Conservation (phyloP, 495 filamentous ascomycete species). For the Penicillium canariense region DNA sequence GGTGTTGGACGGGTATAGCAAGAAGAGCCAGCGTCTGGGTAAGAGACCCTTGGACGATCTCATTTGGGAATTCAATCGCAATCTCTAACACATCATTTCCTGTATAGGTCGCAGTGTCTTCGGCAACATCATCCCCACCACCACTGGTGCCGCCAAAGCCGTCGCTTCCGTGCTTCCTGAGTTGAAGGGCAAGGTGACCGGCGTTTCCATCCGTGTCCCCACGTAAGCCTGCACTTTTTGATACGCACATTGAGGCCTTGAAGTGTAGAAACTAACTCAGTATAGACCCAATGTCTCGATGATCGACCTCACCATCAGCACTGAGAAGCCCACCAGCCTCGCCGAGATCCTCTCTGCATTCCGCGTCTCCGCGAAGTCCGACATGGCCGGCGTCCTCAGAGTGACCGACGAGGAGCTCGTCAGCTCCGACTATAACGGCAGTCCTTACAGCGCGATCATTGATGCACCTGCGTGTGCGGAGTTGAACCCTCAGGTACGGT, state of each 20-base stretch:
- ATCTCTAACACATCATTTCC: not conserved
- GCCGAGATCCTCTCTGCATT: conserved; percentile 33
- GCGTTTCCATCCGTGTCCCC: conserved; percentile 36
- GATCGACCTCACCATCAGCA: conserved; percentile 38
- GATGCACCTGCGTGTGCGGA: conserved; percentile 33
- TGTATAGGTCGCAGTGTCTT: conserved; percentile 32
- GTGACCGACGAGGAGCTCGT: conserved; percentile 36
- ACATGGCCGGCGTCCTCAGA: conserved; percentile 29
- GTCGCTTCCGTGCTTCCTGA: conserved; percentile 34
- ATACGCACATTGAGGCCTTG: not conserved
- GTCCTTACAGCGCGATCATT: conserved; percentile 30
- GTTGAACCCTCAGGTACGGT: conserved; percentile 30
- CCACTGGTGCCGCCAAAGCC: conserved; percentile 35
- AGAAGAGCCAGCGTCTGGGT: conserved; percentile 39
- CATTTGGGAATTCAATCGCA: not conserved
- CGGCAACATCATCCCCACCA: conserved; percentile 38
- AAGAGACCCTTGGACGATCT: too few relatives aligned
- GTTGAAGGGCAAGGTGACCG: conserved; percentile 33
- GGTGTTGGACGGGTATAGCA: conserved; percentile 39
- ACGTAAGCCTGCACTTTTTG: conserved; percentile 35
- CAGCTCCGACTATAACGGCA: conserved; percentile 35
- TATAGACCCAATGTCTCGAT: conserved; percentile 37
- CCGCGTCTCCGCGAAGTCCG: conserved; percentile 28
- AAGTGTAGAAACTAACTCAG: not conserved
- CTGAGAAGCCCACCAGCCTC: conserved; percentile 31